These are phyloP conservation scores for Dissophora ornata DNA, from an alignment of 192 early-diverging fungal genomes.

Conservation along the genomic window DNA sequence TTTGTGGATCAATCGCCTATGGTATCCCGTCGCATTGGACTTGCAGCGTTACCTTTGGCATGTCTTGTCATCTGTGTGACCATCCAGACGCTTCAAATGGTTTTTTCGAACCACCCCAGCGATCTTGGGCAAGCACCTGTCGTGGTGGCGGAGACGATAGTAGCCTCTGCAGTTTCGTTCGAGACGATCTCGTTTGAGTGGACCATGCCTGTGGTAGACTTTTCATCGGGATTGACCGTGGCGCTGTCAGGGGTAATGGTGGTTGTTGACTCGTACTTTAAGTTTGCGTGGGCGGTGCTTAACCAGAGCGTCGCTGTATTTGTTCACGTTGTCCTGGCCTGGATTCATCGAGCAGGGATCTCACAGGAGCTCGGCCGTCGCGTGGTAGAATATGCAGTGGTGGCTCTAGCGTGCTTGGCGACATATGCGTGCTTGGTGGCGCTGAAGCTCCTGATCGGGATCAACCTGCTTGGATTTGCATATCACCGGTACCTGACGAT, in stretches of 20 bases:
- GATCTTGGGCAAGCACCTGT: slow-evolving; percentile 5
- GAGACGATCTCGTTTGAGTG: slow-evolving; percentile 25
- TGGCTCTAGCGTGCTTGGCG: slow-evolving; percentile 56
- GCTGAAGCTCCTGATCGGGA: slow-evolving; percentile 83
- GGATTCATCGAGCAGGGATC: slow-evolving; percentile 12
- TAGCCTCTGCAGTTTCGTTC: slow-evolving; percentile 29
- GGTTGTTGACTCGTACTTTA: slow-evolving; percentile 25
- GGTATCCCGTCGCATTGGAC: slow-evolving; percentile 83
- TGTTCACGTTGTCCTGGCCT: slow-evolving; percentile 9
- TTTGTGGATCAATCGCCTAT: slow-evolving; percentile 79
- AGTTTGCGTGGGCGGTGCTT: slow-evolving; percentile 18
- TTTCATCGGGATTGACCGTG: slow-evolving; percentile 27
- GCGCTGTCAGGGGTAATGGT: slow-evolving; percentile 21
- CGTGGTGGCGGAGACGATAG: slow-evolving; percentile 35
- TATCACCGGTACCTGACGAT: slow-evolving; percentile 71
- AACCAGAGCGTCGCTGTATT: slow-evolving; percentile 1
- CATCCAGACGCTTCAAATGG: slow-evolving; percentile 58
- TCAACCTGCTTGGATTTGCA: slow-evolving; percentile 79
- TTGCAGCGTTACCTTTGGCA: slow-evolving; percentile 81
- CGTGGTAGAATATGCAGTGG: slow-evolving; percentile 59
- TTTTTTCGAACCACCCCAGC: slow-evolving; percentile 8
- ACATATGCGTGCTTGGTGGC: slow-evolving; percentile 67
- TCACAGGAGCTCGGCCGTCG: slow-evolving; percentile 40
- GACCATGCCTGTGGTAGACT: slow-evolving; percentile 21
- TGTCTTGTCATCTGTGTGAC: slow-evolving; percentile 75